A percentile compares a stretch with the other conserved stretches of the same genome.
phyloP scores from a whole-genome alignment of 148 eudicot species.

The Persicaria tinctoria region DNA sequence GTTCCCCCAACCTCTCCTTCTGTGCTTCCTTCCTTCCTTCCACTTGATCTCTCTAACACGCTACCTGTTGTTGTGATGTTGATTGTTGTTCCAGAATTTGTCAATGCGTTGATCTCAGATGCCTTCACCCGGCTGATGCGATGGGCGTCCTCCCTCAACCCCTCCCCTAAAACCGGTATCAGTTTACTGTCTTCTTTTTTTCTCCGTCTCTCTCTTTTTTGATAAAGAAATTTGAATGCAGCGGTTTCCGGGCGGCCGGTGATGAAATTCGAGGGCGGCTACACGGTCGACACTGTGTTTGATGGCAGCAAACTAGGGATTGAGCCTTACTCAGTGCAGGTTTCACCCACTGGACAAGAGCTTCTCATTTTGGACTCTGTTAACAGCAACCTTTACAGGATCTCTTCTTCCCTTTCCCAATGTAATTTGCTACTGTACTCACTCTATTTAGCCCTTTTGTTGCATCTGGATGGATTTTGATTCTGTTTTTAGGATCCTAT shows the following conservation, averaged over 20 bases:
- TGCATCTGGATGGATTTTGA: background rate
- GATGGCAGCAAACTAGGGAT: slow-evolving; percentile 99
- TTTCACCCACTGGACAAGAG: slow-evolving; percentile 64
- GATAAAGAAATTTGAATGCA: slow-evolving; percentile 18
- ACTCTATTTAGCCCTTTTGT: background rate
- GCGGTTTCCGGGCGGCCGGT: slow-evolving; percentile 71
- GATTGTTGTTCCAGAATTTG: too few species aligned
- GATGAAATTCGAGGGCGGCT: slow-evolving; percentile 99
- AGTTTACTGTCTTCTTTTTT: too few species aligned
- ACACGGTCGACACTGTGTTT: slow-evolving; percentile 91
- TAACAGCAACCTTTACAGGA: slow-evolving; percentile 86
- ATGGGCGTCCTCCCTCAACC: slow-evolving; percentile 5
- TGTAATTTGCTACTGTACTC: slow-evolving; percentile 49
- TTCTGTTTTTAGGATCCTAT: background rate
- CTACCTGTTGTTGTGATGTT: too few species aligned
- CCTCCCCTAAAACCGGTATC: too few species aligned
- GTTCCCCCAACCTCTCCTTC: too few species aligned
- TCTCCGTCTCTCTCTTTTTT: too few species aligned
- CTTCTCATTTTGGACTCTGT: slow-evolving; percentile 88
- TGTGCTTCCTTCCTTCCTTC: too few species aligned
- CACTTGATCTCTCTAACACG: too few species aligned
- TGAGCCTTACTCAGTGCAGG: slow-evolving; percentile 78
- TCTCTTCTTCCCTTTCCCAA: slow-evolving; percentile 80
- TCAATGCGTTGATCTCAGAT: too few species aligned
- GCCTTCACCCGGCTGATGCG: background rate